Conservation (phyloP, 139 green algal genomes). For the Chlorella sp. region DNA sequence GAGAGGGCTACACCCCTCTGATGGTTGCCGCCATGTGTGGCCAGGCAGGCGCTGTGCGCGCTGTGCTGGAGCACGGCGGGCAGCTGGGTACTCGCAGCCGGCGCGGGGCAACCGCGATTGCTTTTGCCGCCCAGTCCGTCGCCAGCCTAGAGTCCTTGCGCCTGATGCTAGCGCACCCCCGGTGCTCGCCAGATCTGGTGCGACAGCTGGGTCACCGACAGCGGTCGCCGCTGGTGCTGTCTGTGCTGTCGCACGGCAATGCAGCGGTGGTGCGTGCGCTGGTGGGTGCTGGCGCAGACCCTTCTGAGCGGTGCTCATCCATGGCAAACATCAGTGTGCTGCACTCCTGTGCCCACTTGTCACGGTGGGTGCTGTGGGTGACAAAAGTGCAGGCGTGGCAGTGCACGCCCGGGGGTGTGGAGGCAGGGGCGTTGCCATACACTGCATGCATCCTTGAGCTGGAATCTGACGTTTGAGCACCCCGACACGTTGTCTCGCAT, state of each 20-base stretch:
- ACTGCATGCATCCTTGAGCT: not conserved
- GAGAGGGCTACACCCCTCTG: not conserved
- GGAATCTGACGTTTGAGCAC: too few species aligned
- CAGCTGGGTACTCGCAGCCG: not conserved
- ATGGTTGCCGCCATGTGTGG: not conserved
- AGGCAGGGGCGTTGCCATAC: not conserved
- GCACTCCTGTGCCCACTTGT: constrained; percentile 14
- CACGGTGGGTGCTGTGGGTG: not conserved
- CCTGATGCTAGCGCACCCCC: not conserved
- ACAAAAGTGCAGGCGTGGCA: too few species aligned
- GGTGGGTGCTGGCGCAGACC: constrained; percentile 25
- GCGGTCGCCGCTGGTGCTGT: constrained; percentile 19
- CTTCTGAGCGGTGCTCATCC: not conserved
- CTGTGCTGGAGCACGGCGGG: not conserved
- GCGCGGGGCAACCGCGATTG: not conserved
- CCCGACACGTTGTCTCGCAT: too few species aligned
- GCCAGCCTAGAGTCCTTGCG: not conserved
- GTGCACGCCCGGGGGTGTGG: too few species aligned
- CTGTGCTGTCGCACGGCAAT: not conserved
- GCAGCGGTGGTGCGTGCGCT: not conserved
- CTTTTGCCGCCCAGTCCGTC: not conserved
- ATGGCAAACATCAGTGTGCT: not conserved
- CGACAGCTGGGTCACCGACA: not conserved
- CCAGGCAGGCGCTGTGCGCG: not conserved
- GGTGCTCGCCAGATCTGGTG: not conserved